phyloP scores from a whole-genome alignment of 2,329 filamentous ascomycete genomes.

The Coniosporium tulheliwenetii region DNA sequence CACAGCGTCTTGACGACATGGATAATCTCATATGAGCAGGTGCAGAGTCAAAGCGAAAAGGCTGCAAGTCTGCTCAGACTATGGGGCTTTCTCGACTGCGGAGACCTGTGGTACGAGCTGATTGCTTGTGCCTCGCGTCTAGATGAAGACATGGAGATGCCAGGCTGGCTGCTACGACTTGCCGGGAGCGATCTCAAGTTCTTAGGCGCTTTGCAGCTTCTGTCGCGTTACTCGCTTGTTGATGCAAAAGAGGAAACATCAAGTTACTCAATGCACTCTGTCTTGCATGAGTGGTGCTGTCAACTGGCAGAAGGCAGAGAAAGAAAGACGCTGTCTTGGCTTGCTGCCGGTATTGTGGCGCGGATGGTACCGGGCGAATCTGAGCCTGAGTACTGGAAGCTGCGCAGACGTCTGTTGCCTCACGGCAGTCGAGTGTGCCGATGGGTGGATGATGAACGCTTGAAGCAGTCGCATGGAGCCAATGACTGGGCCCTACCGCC shows the following conservation, averaged over 20 bases:
- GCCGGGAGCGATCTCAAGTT: slow-evolving; percentile 8
- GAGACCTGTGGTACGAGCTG: slow-evolving; percentile 13
- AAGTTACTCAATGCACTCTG: slow-evolving; percentile 9
- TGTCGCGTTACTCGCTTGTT: slow-evolving; percentile 12
- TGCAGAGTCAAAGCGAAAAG: slow-evolving; percentile 7
- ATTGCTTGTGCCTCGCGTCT: slow-evolving; percentile 6
- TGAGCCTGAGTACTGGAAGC: neutral
- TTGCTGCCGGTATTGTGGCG: slow-evolving; percentile 1
- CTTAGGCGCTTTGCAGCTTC: slow-evolving; percentile 7
- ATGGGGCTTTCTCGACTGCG: slow-evolving; percentile 12
- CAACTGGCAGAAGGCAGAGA: neutral
- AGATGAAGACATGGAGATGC: neutral
- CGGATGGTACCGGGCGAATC: neutral
- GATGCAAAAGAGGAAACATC: slow-evolving; percentile 4
- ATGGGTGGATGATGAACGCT: neutral
- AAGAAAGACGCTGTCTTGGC: neutral
- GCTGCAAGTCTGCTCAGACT: slow-evolving; percentile 13
- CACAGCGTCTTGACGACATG: slow-evolving; percentile 15
- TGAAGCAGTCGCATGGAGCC: neutral
- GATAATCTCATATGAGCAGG: slow-evolving; percentile 15
- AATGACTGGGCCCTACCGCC: neutral
- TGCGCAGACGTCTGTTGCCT: neutral
- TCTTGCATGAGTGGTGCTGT: slow-evolving; percentile 9
- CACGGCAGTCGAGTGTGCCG: slow-evolving; percentile 1
- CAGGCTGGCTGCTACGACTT: slow-evolving; percentile 5